Percentiles rank a stretch among this genome's conserved stretches.
phyloP scores from a whole-genome alignment of 148 eudicot species.

The Pouteria glomerata region DNA sequence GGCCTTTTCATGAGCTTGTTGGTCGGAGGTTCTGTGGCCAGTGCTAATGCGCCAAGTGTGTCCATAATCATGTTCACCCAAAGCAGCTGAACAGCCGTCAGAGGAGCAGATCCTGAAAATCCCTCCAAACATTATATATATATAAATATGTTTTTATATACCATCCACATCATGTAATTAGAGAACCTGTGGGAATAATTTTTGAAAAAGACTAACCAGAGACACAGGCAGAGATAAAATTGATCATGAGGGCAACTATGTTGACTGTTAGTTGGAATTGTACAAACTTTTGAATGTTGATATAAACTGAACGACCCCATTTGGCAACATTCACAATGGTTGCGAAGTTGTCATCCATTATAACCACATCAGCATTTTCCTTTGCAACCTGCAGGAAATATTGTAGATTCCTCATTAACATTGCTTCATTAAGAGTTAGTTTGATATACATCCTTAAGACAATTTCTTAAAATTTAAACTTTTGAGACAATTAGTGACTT shows the following conservation, averaged over 20 bases:
- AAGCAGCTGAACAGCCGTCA: slow-evolving; percentile 77
- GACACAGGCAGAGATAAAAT: slow-evolving; percentile 72
- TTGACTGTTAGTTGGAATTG: slow-evolving; percentile 93
- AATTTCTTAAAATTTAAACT: too few species aligned
- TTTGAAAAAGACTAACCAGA: slow-evolving; percentile 35
- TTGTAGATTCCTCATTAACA: not conserved
- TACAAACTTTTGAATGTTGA: slow-evolving; percentile 87
- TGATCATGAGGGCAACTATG: slow-evolving; percentile 70
- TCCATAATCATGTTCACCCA: slow-evolving; percentile 99
- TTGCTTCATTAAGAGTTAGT: not conserved
- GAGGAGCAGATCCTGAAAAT: slow-evolving; percentile 74
- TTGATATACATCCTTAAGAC: too few species aligned
- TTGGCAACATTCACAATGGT: slow-evolving; percentile 69
- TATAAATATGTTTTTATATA: too few species aligned
- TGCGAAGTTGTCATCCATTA: slow-evolving; percentile 74
- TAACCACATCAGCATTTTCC: slow-evolving; percentile 79
- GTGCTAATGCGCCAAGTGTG: slow-evolving; percentile 81
- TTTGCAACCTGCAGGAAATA: slow-evolving; percentile 61
- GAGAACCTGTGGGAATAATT: not conserved
- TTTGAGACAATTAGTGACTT: too few species aligned
- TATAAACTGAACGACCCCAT: slow-evolving; percentile 84
- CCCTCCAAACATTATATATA: not conserved
- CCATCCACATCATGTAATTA: not conserved
- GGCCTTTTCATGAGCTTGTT: slow-evolving; percentile 67
- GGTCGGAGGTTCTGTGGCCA: slow-evolving; percentile 80